These are phyloP conservation scores for Fusarium buxicola DNA, from an alignment of 2,329 filamentous ascomycete genomes.

Conservation along the genomic window DNA sequence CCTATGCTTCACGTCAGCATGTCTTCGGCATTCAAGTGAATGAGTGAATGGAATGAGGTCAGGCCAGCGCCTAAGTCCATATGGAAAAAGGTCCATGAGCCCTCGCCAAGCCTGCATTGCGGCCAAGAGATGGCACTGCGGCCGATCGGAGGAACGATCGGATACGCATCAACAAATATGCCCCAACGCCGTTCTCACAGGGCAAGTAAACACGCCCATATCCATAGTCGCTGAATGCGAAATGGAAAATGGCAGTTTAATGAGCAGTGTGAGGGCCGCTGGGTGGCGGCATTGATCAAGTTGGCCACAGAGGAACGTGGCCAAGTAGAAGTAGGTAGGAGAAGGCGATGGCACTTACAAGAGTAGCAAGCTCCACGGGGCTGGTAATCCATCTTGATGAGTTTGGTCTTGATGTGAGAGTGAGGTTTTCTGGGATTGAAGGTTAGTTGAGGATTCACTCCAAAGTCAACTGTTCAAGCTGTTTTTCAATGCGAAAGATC, in stretches of 20 bases:
- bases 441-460: constrained; percentile 27
- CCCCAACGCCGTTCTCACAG: background rate
- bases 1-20: constrained; percentile 60
- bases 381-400: constrained; percentile 56
- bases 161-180: constrained; percentile 1
- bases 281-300: background rate
- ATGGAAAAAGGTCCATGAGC: background rate
- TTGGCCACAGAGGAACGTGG: background rate
- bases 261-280: background rate
- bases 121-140: constrained; percentile 10
- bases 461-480: constrained; percentile 3
- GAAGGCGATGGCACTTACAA: constrained; percentile 54
- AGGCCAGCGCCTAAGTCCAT: background rate
- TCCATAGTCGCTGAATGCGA: background rate
- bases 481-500: constrained; percentile 15
- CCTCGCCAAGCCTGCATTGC: constrained; percentile 10
- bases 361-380: constrained; percentile 63
- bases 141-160: background rate
- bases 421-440: constrained; percentile 23
- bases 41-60: constrained; percentile 1
- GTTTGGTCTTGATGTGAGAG: constrained; percentile 21
- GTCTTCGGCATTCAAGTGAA: constrained; percentile 4
- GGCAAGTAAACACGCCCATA: background rate
- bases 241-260: constrained; percentile 1
- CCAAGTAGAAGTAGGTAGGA: background rate